phyloP scores from a whole-genome alignment of 495 filamentous ascomycete species.

The Podospora didyma region DNA sequence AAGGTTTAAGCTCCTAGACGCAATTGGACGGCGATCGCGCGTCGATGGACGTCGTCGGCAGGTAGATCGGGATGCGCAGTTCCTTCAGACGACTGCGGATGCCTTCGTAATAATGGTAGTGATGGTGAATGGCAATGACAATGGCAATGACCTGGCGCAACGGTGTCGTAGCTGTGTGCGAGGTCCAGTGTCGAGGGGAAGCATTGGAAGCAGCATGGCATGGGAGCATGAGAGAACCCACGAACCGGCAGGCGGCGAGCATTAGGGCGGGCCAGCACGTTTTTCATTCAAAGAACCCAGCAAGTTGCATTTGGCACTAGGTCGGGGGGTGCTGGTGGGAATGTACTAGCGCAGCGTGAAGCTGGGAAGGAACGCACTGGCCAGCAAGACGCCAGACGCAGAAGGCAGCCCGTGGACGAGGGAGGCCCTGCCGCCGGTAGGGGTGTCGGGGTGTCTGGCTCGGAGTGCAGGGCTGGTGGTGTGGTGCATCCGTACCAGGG shows the following conservation, averaged over 20 bases:
- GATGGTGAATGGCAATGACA: neutral
- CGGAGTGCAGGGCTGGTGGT: no score
- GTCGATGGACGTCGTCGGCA: neutral
- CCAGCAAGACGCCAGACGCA: neutral
- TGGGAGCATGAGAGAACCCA: neutral
- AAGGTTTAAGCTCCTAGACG: neutral
- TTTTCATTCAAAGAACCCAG: conserved; percentile 34
- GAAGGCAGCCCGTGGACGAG: no score
- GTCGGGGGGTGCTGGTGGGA: conserved; percentile 4
- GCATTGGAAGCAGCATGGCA: neutral
- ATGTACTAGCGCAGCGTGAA: no score
- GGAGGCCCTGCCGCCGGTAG: conserved; percentile 10
- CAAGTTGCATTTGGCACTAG: conserved; percentile 19
- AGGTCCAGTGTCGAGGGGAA: neutral
- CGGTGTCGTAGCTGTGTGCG: no score
- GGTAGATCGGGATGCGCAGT: no score
- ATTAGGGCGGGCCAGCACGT: conserved; percentile 32
- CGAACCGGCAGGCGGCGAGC: conserved; percentile 8
- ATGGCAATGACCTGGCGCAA: no score
- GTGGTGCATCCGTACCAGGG: no score
- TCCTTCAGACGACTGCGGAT: no score
- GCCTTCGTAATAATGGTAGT: neutral
- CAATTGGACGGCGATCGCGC: neutral
- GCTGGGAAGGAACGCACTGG: neutral
- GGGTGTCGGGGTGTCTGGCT: neutral